Evolutionary conservation across 306 rosid genomes (phyloP), one percentile per base, ranked within the genome.

Genomic region (Betula pendula): DNA sequence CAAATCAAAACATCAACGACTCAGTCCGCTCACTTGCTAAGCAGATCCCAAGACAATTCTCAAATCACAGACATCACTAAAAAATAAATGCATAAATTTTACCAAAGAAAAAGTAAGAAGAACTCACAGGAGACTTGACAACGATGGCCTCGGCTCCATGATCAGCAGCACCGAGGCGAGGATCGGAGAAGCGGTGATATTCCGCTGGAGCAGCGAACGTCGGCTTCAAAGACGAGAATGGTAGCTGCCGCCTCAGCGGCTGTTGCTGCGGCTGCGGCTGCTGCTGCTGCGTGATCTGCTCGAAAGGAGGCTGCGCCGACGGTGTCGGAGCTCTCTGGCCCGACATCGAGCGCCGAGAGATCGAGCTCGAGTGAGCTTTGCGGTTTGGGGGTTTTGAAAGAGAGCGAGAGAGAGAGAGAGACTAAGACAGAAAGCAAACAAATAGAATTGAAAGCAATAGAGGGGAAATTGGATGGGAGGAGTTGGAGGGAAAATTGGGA

Each of bases 161-260:
- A 66, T 92, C 91, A 42, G 82, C 50, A 81, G 78, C 77, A 6
- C 70, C 48, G 22, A 76, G 81, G 75, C 82, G 93, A 72, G 72
- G 78, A 71, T 95, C 93, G 15, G 92, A 73, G 77, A 95, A 95
- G 63, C 90, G 88, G 76, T 95, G 97, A 51, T 95, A 95, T 81
- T 95, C 97, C 0, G 79, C 92, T n/a, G 92, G 79, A 74, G 92
- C 82, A 5, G 84, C 81, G 74, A 95, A 95, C 11, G 91, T 93
- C 7, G 98, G 97, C 70, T 85, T 92, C 87, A 87, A 80, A 51
- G 92, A 72, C 5, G 96, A 80, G 49, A 90, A 92, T 0, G 96
- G 96, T 25, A 89, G 92, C 87, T 92, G 96, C 1, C 89, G 93
- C 62, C 82, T 88, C 80, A 86, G 82, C 20, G 93, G 81, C 77